Evolutionary conservation across 352 stramenopile species (phyloP), one percentile per base, ranked within the genome.

Genomic region (Globisporangium solare): DNA sequence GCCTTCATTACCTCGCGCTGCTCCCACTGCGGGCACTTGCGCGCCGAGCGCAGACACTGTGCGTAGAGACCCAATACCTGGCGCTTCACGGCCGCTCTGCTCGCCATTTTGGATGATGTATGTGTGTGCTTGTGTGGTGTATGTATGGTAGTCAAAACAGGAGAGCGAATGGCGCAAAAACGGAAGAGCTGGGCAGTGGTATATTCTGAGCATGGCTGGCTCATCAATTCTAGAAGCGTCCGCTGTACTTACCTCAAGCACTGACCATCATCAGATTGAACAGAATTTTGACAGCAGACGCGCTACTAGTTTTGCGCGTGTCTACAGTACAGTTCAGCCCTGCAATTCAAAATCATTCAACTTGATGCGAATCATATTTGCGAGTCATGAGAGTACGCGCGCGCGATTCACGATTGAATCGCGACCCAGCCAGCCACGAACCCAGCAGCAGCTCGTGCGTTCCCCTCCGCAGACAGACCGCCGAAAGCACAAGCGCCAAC

Each of bases 1-100:
- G 66, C 58, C 45, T 76, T 86, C 85, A 95, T 91, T 67, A 88
- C 92, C 68, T 92, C 73, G 35, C 85, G 83, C 64, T 95, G 79
- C 51, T 89, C 72, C 71, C 78, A 90, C 51, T 88, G 71, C 18
- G 85, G 85, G 49, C 85, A 95, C 37, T 69, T 71, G 39, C 68
- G 70, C 45, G 85, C 83, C 41, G 85, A 93, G 24, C 75, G 83
- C 63, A 95, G 64, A 63, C 85, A 95, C 48, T 75, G 71, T 21
- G 69, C 70, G 47, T 92, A 95, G 57, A 95, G 56, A 22, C 66
- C 49, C 58, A 91, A 69, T 58, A 88, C 76, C 17, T 73, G 21
- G 18, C 66, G 58, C 52, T 56, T 70, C 32, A 74, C 27, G 3
- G 6, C 12, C 6, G 39, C 32, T 3, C 22, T 31, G 8, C 32